Conservation (phyloP, 2,329 filamentous ascomycete species). For the Nakataea oryzae region DNA sequence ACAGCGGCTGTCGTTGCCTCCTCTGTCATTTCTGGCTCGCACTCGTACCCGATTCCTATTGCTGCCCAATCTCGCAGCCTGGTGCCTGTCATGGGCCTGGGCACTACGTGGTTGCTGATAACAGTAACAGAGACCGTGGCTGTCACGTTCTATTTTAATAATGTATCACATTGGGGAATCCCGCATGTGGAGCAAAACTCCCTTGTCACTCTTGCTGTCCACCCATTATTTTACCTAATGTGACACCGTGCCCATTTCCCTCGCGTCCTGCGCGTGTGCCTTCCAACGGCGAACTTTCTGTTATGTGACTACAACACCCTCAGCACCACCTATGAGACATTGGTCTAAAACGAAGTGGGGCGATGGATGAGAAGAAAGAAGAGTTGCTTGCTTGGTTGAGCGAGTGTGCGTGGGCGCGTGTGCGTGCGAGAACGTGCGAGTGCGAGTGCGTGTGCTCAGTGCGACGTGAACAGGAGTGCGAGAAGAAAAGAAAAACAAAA, state of each 20-base stretch:
- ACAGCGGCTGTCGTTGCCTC: too few relatives aligned
- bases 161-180: neutral
- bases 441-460: too few relatives aligned
- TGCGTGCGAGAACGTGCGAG: too few relatives aligned
- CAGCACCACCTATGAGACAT: too few relatives aligned
- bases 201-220: neutral
- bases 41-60: too few relatives aligned
- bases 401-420: too few relatives aligned
- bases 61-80: too few relatives aligned
- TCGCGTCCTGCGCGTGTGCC: neutral
- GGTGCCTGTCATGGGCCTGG: too few relatives aligned
- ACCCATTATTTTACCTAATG: neutral
- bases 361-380: neutral
- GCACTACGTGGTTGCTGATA: neutral
- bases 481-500: too few relatives aligned
- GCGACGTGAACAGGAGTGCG: neutral
- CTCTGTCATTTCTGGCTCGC: too few relatives aligned
- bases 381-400: neutral
- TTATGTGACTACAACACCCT: too few relatives aligned
- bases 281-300: too few relatives aligned
- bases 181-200: neutral
- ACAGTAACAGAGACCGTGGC: neutral
- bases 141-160: neutral
- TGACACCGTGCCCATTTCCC: neutral
- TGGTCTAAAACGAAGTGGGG: neutral